Percentiles rank a stretch among this genome's conserved stretches.
These are phyloP conservation scores for Cutaneotrichosporon cutaneum DNA, from an alignment of 1,284 basidiomycete genomes.

Conservation along the genomic window DNA sequence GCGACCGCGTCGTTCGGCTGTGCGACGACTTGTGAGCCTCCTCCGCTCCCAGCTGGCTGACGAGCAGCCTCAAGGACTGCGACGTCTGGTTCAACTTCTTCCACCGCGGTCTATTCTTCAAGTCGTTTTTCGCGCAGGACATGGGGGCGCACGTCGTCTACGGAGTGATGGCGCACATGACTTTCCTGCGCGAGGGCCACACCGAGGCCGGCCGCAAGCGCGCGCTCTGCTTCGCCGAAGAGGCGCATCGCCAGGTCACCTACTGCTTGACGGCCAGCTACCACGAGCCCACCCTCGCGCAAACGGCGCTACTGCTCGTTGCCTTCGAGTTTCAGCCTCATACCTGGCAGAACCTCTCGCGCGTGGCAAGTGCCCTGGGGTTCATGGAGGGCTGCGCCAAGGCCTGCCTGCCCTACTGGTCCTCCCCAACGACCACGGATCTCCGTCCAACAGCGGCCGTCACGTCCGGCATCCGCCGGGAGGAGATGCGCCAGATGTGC, in stretches of 20 bases:
- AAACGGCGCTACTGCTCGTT: slow-evolving; percentile 34
- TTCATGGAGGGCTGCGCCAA: slow-evolving; percentile 29
- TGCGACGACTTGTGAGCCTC: not conserved
- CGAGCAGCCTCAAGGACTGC: slow-evolving; percentile 23
- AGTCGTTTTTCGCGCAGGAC: slow-evolving; percentile 15
- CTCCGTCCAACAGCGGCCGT: slow-evolving; percentile 4
- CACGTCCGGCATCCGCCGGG: slow-evolving; percentile 24
- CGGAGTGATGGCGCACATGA: slow-evolving; percentile 33
- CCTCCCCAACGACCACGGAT: not conserved
- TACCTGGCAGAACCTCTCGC: slow-evolving; percentile 27
- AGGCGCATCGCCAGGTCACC: slow-evolving; percentile 32
- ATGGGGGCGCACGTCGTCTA: slow-evolving; percentile 30
- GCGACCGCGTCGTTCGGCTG: not conserved
- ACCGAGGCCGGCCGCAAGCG: slow-evolving; percentile 22
- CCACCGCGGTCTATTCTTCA: slow-evolving; percentile 29
- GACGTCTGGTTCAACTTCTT: slow-evolving; percentile 33
- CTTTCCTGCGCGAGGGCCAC: slow-evolving; percentile 30
- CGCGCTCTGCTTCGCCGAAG: slow-evolving; percentile 30
- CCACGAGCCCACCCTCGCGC: slow-evolving; percentile 29
- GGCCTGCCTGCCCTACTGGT: slow-evolving; percentile 8
- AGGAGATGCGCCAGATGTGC: slow-evolving; percentile 36
- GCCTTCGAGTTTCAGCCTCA: slow-evolving; percentile 40
- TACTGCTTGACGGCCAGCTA: slow-evolving; percentile 27
- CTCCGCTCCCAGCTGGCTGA: not conserved
- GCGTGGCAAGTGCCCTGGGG: slow-evolving; percentile 25